A percentile compares a stretch with the other conserved stretches of the same genome.
phyloP scores from a whole-genome alignment of 2,329 filamentous ascomycete genomes.

The Cercospora zeae-maydis region DNA sequence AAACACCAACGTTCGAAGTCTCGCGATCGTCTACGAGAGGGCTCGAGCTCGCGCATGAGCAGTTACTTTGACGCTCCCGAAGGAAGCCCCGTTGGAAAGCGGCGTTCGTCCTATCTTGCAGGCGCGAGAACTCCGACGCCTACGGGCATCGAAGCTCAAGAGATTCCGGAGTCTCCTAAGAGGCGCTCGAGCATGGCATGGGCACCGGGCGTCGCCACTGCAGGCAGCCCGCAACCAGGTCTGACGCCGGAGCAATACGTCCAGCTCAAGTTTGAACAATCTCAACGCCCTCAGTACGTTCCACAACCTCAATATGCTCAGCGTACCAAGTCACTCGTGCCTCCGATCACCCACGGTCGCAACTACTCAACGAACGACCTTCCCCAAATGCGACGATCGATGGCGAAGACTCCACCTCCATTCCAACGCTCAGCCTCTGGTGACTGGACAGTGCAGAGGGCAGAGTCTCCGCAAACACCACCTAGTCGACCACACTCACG shows the following conservation, averaged over 20 bases:
- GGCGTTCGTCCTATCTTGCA: constrained; percentile 36
- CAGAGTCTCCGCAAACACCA: constrained; percentile 27
- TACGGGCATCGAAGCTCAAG: constrained; percentile 30
- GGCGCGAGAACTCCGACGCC: constrained; percentile 27
- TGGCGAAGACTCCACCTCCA: constrained; percentile 41
- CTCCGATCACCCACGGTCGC: constrained; percentile 29
- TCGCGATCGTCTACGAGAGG: constrained; percentile 27
- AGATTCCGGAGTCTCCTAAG: constrained; percentile 39
- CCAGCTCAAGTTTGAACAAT: constrained; percentile 50
- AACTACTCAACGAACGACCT: constrained; percentile 22
- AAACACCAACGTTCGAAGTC: constrained; percentile 31
- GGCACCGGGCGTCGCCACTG: constrained; percentile 65
- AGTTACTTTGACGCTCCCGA: constrained; percentile 19
- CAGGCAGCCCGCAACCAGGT: constrained; percentile 47
- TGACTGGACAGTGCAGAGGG: constrained; percentile 42
- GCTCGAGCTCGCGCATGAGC: constrained; percentile 24
- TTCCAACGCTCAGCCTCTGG: constrained; percentile 43
- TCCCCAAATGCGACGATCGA: constrained; percentile 26
- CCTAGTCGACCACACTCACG: constrained; percentile 33
- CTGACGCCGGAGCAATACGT: constrained; percentile 81
- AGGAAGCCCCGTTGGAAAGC: constrained; percentile 28
- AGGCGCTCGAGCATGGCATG: constrained; percentile 67
- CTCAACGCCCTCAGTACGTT: constrained; percentile 54
- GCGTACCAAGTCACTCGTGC: constrained; percentile 28
- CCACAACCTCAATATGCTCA: constrained; percentile 51